Evolutionary conservation across 768 basidiomycete genomes (phyloP).

Genomic region (Kwoniella bestiolae): DNA sequence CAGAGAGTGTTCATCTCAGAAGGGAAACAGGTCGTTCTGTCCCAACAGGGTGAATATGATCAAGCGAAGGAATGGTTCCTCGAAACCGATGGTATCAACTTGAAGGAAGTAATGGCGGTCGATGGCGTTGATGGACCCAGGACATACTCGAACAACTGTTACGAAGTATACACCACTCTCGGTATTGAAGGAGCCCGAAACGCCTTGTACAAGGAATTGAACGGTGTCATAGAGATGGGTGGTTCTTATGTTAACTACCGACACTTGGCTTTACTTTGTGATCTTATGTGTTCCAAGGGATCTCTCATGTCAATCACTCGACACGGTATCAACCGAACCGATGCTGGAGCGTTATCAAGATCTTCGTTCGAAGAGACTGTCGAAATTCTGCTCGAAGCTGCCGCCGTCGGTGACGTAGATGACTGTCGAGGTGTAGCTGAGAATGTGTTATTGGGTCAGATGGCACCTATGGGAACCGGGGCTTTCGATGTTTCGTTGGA

Average conservation of each 20-base stretch:
- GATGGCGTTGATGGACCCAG: constrained; percentile 91
- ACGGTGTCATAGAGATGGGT: constrained; percentile 96
- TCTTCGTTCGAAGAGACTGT: constrained; percentile 99
- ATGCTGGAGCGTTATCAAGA: constrained; percentile 97
- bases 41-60: constrained; percentile 64
- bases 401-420: constrained; percentile 95
- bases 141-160: constrained; percentile 96
- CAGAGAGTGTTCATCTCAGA: constrained; percentile 90
- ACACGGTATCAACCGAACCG: constrained; percentile 97
- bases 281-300: constrained; percentile 97
- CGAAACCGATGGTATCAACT: constrained; percentile 95
- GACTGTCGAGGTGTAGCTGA: constrained; percentile 99
- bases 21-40: constrained; percentile 74
- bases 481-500: constrained; percentile 94
- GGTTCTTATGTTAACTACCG: constrained; percentile 99
- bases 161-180: constrained; percentile 89
- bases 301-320: constrained; percentile 97
- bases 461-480: constrained; percentile 99
- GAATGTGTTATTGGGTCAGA: constrained; percentile 97
- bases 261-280: constrained; percentile 93
- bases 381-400: constrained; percentile 98
- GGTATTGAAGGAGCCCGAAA: constrained; percentile 97
- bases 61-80: constrained; percentile 80
- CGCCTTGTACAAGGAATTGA: constrained; percentile 90
- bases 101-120: constrained; percentile 92